These are phyloP conservation scores for Primulina eburnea DNA, from an alignment of 257 asterid species.

Conservation along the genomic window DNA sequence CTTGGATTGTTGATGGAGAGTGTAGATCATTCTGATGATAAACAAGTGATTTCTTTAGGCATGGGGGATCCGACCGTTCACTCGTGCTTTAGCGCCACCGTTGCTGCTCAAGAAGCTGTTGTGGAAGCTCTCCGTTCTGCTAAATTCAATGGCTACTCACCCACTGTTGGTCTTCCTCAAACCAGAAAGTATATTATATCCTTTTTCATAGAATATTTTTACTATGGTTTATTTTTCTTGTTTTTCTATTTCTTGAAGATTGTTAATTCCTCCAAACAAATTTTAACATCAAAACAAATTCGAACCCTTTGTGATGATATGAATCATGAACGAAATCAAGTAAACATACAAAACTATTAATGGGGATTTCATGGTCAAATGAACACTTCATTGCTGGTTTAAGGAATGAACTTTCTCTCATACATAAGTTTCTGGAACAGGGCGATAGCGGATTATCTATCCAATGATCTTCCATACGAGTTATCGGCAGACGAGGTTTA, in stretches of 20 bases:
- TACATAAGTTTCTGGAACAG: constrained; percentile 35
- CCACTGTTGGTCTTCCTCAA: constrained; percentile 82
- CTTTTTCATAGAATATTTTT: too few species aligned
- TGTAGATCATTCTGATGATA: constrained; percentile 25
- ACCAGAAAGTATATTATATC: constrained; percentile 50
- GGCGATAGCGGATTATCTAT: constrained; percentile 71
- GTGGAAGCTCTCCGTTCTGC: constrained; percentile 46
- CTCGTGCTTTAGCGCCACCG: constrained; percentile 60
- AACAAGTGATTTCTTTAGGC: constrained; percentile 59
- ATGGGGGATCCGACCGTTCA: constrained; percentile 82
- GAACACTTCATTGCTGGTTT: too few species aligned
- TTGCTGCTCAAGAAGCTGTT: constrained; percentile 59
- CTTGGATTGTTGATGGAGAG: constrained; percentile 54
- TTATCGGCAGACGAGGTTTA: constrained; percentile 63
- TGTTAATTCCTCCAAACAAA: too few species aligned
- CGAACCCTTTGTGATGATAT: too few species aligned
- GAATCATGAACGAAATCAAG: too few species aligned
- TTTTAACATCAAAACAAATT: too few species aligned
- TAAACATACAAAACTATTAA: too few species aligned
- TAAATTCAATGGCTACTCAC: constrained; percentile 80
- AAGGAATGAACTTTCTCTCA: not conserved
- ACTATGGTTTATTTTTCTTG: too few species aligned
- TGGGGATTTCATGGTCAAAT: too few species aligned
- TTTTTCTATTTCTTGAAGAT: too few species aligned
- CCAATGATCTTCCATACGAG: constrained; percentile 58